Evolutionary conservation across 345 rosid species (phyloP).

Genomic region (Schrenkiella parvula): DNA sequence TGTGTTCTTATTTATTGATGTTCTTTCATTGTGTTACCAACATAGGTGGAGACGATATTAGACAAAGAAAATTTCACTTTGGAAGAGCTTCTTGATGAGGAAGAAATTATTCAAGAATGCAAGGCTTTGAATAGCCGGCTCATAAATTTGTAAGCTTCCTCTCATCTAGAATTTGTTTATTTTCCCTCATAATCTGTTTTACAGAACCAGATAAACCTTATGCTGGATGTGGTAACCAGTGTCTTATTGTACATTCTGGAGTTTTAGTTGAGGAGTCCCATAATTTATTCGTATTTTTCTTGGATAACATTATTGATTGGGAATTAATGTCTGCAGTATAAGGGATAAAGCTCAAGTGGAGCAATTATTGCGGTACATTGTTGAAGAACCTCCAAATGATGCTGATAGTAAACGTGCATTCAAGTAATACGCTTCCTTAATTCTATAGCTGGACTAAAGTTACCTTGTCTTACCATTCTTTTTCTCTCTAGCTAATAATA

Average conservation of each 20-base stretch:
- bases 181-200: background rate
- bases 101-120: slow-evolving; percentile 99
- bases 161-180: background rate
- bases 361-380: slow-evolving; percentile 71
- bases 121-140: slow-evolving; percentile 96
- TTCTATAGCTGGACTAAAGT: slow-evolving; percentile 10
- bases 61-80: slow-evolving; percentile 89
- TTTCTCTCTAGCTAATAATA: slow-evolving; percentile 11
- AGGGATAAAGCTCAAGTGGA: slow-evolving; percentile 93
- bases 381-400: slow-evolving; percentile 80
- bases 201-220: background rate
- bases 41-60: slow-evolving; percentile 79
- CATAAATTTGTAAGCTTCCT: slow-evolving; percentile 66
- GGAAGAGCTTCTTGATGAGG: slow-evolving; percentile 99
- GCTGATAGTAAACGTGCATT: slow-evolving; percentile 81
- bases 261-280: background rate
- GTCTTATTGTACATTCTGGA: background rate
- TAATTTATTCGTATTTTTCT: background rate
- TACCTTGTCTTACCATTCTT: background rate
- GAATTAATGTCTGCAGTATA: slow-evolving; percentile 47
- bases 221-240: background rate
- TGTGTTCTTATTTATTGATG: background rate
- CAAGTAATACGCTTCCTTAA: slow-evolving; percentile 50
- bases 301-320: slow-evolving; percentile 11
- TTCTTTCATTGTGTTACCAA: background rate